Evolutionary conservation across 2,329 filamentous ascomycete species (phyloP).

Genomic region (Beauveria brongniartii): DNA sequence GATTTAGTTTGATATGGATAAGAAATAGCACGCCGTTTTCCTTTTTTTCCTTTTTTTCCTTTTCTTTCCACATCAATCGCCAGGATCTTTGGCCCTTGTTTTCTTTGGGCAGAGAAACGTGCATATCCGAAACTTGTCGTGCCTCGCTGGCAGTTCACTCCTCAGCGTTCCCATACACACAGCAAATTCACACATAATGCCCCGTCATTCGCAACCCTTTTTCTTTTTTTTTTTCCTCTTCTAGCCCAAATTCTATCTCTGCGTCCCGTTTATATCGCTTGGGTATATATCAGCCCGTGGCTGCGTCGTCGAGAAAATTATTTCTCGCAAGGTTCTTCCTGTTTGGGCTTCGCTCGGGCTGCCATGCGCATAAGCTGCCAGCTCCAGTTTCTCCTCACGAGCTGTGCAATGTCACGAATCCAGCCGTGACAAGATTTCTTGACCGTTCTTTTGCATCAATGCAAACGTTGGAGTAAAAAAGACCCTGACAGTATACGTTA

Average conservation of each 20-base stretch:
- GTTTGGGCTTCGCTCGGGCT: too few relatives aligned
- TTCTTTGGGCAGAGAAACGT: background rate
- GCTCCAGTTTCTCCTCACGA: conserved; percentile 21
- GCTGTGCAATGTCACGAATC: conserved; percentile 50
- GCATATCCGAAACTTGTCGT: too few relatives aligned
- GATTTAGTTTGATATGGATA: background rate
- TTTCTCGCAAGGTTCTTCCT: too few relatives aligned
- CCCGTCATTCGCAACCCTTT: background rate
- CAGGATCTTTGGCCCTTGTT: too few relatives aligned
- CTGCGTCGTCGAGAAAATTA: conserved; percentile 8
- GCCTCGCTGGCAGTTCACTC: too few relatives aligned
- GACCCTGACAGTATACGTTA: conserved; percentile 38
- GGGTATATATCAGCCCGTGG: background rate
- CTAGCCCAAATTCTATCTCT: background rate
- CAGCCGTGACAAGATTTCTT: conserved; percentile 49
- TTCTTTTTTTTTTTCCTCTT: background rate
- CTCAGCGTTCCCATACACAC: too few relatives aligned
- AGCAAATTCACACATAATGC: too few relatives aligned
- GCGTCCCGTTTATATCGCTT: background rate
- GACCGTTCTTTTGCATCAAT: conserved; percentile 54
- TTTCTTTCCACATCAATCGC: background rate
- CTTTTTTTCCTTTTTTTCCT: background rate
- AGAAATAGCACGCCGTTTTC: too few relatives aligned
- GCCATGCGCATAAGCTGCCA: too few relatives aligned
- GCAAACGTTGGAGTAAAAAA: conserved; percentile 79